These are phyloP conservation scores for Knoxia roxburghii DNA, from an alignment of 257 asterid species.

Conservation along the genomic window DNA sequence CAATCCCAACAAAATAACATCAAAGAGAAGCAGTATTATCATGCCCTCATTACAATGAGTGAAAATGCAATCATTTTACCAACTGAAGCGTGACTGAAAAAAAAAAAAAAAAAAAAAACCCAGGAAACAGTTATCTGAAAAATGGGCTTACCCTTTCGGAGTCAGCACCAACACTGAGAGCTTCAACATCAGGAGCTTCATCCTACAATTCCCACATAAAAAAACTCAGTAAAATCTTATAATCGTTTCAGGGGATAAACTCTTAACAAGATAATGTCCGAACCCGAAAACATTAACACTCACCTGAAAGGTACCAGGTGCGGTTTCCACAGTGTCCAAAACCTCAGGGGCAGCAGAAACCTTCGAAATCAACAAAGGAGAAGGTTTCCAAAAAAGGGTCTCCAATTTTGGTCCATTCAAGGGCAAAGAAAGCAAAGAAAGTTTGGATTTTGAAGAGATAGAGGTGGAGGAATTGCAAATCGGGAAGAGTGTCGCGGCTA, in stretches of 20 bases:
- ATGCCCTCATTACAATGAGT: not conserved
- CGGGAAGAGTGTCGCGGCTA: constrained; percentile 37
- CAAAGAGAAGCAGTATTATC: not conserved
- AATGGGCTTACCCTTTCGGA: constrained; percentile 23
- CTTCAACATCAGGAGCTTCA: constrained; percentile 21
- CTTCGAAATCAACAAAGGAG: constrained; percentile 35
- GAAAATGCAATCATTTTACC: not conserved
- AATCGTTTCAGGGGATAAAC: no score
- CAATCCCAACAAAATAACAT: not conserved
- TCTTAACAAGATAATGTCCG: not conserved
- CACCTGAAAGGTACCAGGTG: constrained; percentile 39
- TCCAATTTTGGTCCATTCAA: constrained; percentile 29
- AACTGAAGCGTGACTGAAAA: not conserved
- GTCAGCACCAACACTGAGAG: constrained; percentile 15
- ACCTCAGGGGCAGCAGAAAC: constrained; percentile 61
- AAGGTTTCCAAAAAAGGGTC: constrained; percentile 28
- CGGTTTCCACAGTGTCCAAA: constrained; percentile 34
- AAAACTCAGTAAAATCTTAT: not conserved
- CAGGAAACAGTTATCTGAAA: not conserved
- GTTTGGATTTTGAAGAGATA: constrained; percentile 35
- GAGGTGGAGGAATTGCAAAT: constrained; percentile 43
- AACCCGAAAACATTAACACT: not conserved
- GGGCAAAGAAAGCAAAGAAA: constrained; percentile 32
- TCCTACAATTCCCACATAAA: constrained; percentile 9
- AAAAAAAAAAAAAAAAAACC: not conserved